phyloP scores from a whole-genome alignment of 768 basidiomycete species.

The Amanita thiersii region DNA sequence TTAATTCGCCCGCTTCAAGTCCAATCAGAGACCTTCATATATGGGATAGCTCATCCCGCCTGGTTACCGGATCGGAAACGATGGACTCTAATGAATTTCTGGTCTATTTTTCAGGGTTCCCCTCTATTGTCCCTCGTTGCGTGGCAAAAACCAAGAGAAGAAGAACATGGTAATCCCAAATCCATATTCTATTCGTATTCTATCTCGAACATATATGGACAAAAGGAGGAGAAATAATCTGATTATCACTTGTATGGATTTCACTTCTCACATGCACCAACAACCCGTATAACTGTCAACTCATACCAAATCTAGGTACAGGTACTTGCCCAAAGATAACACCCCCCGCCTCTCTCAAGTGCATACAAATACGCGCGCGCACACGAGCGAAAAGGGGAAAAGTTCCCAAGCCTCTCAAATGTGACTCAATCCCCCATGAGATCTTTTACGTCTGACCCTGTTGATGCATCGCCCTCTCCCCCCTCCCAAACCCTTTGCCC shows the following conservation, averaged over 20 bases:
- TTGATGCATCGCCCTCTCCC: no score
- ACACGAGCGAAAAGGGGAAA: neutral
- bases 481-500: neutral
- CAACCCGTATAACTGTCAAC: no score
- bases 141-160: neutral
- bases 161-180: no score
- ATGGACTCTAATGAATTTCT: neutral
- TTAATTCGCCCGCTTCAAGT: neutral
- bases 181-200: no score
- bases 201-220: no score
- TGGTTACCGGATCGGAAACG: slow-evolving; percentile 6
- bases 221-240: no score
- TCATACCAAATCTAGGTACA: no score
- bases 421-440: neutral
- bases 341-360: no score
- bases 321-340: no score
- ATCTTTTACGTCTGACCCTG: neutral
- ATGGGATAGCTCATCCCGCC: neutral
- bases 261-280: no score
- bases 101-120: neutral
- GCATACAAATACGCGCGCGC: neutral
- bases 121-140: neutral
- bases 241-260: no score
- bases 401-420: neutral
- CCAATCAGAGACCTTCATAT: neutral